Evolutionary conservation across 2,329 filamentous ascomycete genomes (phyloP).

Genomic region (Fusarium odoratissimum): DNA sequence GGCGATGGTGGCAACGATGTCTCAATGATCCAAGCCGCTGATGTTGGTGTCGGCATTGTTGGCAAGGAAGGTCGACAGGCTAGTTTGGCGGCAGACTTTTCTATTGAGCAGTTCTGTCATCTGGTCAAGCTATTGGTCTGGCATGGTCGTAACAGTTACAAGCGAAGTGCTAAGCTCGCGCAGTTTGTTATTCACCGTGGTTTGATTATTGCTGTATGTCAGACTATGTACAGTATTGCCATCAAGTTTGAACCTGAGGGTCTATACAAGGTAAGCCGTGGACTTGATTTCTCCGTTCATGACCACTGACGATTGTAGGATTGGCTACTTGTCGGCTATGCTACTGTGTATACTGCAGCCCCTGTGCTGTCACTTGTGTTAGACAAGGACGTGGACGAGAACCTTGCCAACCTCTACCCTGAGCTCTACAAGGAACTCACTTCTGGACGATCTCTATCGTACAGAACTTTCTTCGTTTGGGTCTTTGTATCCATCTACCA

Average conservation of each 20-base stretch:
- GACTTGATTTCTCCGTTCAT: background rate
- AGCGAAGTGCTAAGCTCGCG: conserved; percentile 91
- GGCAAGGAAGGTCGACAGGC: conserved; percentile 98
- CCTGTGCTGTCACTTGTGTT: conserved; percentile 94
- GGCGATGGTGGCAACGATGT: conserved; percentile 99
- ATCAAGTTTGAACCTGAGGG: conserved; percentile 93
- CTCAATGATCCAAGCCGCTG: conserved; percentile 98
- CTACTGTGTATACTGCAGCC: conserved; percentile 92
- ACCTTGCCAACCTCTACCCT: conserved; percentile 92
- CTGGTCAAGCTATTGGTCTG: conserved; percentile 97
- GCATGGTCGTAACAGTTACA: conserved; percentile 98
- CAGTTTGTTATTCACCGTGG: conserved; percentile 99
- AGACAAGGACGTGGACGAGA: conserved; percentile 94
- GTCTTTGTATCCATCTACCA: conserved; percentile 95
- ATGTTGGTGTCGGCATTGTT: conserved; percentile 97
- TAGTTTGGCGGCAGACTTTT: conserved; percentile 94
- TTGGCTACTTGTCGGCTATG: conserved; percentile 97
- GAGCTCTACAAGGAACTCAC: conserved; percentile 99
- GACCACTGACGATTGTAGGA: conserved; percentile 62
- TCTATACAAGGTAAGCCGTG: conserved; percentile 75
- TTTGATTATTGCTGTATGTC: conserved; percentile 93
- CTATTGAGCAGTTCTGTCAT: conserved; percentile 94
- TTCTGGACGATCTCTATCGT: conserved; percentile 84
- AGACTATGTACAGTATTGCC: conserved; percentile 97
- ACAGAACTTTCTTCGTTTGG: conserved; percentile 97